Conservation (phyloP, 495 filamentous ascomycete species). For the Penicillium salamii region DNA sequence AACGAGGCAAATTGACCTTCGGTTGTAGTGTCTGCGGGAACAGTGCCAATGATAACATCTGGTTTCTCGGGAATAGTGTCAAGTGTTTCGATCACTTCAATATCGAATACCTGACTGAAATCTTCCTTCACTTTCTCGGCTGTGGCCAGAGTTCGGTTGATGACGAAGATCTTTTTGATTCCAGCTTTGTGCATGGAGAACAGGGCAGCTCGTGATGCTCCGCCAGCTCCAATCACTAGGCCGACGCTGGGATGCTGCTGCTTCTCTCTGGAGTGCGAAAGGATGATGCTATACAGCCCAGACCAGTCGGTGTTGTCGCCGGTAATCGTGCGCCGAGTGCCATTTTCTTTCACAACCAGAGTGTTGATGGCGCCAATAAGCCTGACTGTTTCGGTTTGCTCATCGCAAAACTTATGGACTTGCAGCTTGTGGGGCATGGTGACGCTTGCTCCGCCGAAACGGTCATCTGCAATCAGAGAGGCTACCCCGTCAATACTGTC, state of each 20-base stretch:
- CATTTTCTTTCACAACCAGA: constrained; percentile 25
- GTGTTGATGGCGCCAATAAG: constrained; percentile 46
- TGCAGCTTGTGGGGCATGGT: constrained; percentile 51
- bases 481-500: constrained; percentile 26
- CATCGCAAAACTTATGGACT: constrained; percentile 36
- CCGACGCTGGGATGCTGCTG: constrained; percentile 19
- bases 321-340: constrained; percentile 23
- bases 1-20: constrained; percentile 19
- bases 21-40: constrained; percentile 18
- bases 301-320: constrained; percentile 51
- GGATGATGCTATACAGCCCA: constrained; percentile 33
- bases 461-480: constrained; percentile 42
- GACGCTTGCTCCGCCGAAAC: constrained; percentile 42
- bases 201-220: constrained; percentile 40
- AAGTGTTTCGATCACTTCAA: constrained; percentile 4
- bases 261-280: constrained; percentile 4
- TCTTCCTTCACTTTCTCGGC: constrained; percentile 57
- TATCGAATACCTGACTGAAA: constrained; percentile 38
- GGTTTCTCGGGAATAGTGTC: constrained; percentile 5
- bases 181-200: constrained; percentile 52
- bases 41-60: constrained; percentile 26
- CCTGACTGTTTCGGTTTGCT: constrained; percentile 28
- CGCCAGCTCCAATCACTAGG: constrained; percentile 44
- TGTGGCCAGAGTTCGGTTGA: constrained; percentile 53
- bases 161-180: constrained; percentile 59